Conservation (phyloP, 306 rosid genomes). For the Fragaria ananassa region DNA sequence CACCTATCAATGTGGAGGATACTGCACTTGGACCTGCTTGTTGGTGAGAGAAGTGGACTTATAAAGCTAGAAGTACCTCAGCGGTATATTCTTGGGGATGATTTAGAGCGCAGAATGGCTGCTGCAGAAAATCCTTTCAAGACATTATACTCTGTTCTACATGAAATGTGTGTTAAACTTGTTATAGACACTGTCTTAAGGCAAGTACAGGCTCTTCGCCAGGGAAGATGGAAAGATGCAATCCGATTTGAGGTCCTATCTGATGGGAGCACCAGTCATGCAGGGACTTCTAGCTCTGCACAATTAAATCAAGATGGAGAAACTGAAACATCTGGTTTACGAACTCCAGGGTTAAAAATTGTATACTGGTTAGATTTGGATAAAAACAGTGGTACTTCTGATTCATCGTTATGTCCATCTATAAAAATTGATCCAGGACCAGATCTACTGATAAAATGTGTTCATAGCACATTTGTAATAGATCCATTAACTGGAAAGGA, state of each 20-base stretch:
- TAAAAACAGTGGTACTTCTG: constrained; percentile 58
- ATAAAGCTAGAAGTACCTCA: constrained; percentile 68
- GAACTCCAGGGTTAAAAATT: constrained; percentile 87
- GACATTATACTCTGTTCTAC: constrained; percentile 75
- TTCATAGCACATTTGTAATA: constrained; percentile 79
- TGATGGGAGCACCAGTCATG: constrained; percentile 59
- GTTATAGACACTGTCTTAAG: constrained; percentile 87
- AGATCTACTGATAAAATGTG: constrained; percentile 81
- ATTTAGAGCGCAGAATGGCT: constrained; percentile 97
- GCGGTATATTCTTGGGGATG: constrained; percentile 77
- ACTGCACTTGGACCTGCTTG: constrained; percentile 90
- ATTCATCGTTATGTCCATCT: constrained; percentile 64
- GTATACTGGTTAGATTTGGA: constrained; percentile 92
- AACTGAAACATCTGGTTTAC: constrained; percentile 68
- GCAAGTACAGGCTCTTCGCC: constrained; percentile 88
- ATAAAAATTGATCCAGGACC: constrained; percentile 89
- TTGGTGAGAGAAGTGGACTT: constrained; percentile 72
- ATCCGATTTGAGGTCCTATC: constrained; percentile 88
- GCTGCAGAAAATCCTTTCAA: constrained; percentile 78
- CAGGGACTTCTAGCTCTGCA: constrained; percentile 54
- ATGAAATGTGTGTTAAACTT: constrained; percentile 85
- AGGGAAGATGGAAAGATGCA: constrained; percentile 96
- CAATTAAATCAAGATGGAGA: constrained; percentile 81
- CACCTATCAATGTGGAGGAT: constrained; percentile 97
- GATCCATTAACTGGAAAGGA: constrained; percentile 88